Evolutionary conservation across 2,329 filamentous ascomycete genomes (phyloP).

Genomic region (Fusarium papillatum): DNA sequence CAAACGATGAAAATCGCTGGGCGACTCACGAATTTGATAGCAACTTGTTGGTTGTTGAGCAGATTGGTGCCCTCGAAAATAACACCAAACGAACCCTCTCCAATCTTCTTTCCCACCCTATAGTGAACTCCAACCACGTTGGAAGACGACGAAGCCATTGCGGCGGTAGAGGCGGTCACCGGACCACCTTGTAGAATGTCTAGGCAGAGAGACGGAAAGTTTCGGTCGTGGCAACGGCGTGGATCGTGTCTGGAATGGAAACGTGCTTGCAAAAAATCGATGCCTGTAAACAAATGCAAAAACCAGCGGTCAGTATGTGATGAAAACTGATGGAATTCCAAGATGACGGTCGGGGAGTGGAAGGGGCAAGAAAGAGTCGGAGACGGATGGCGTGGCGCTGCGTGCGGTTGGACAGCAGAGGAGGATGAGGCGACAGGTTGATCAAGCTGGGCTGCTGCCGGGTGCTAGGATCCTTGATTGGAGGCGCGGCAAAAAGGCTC

Average conservation of each 20-base stretch:
- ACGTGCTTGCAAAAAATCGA: constrained; percentile 31
- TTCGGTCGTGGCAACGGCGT: constrained; percentile 23
- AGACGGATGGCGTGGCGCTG: constrained; percentile 38
- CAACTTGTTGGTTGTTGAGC: constrained; percentile 98
- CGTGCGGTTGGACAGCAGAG: constrained; percentile 34
- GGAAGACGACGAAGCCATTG: constrained; percentile 89
- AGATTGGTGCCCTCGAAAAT: constrained; percentile 99
- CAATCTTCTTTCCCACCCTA: constrained; percentile 99
- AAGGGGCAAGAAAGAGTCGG: constrained; percentile 26
- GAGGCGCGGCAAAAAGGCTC: constrained; percentile 42
- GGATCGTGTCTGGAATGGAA: constrained; percentile 28
- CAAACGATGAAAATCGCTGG: background rate
- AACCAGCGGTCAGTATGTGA: constrained; percentile 40
- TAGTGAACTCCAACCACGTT: constrained; percentile 99
- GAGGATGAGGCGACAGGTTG: constrained; percentile 41
- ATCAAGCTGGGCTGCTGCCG: constrained; percentile 32
- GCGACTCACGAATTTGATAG: constrained; percentile 93
- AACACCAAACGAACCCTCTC: constrained; percentile 98
- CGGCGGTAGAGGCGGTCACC: constrained; percentile 45
- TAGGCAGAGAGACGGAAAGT: constrained; percentile 22
- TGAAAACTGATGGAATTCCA: constrained; percentile 29
- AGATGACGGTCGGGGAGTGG: constrained; percentile 9
- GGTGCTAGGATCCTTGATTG: constrained; percentile 40
- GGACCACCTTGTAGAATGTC: constrained; percentile 40
- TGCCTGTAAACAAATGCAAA: constrained; percentile 33